Conservation (phyloP, 768 basidiomycete species). For the Sarcomyxa edulis region DNA sequence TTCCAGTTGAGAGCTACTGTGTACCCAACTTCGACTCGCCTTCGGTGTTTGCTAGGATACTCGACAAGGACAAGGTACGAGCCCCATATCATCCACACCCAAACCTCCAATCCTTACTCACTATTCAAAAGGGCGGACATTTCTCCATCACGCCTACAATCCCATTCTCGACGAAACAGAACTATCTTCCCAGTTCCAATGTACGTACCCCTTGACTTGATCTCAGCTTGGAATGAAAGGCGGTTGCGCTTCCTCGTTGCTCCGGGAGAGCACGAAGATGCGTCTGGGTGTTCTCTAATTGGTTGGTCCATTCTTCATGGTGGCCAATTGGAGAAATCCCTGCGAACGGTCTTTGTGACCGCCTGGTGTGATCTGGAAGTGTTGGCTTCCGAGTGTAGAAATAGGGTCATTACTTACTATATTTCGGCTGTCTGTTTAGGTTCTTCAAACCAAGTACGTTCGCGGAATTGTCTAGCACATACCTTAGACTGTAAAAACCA, state of each 20-base stretch:
- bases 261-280: too few relatives aligned
- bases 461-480: background rate
- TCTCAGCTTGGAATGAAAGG: too few relatives aligned
- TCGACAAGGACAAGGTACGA: conserved; percentile 72
- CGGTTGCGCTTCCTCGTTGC: too few relatives aligned
- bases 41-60: conserved; percentile 83
- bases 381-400: too few relatives aligned
- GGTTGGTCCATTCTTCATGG: too few relatives aligned
- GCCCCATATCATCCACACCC: background rate
- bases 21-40: conserved; percentile 93
- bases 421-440: conserved; percentile 29
- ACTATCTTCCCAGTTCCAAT: conserved; percentile 79
- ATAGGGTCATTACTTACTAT: background rate
- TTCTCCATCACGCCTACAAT: conserved; percentile 80
- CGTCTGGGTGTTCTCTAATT: too few relatives aligned
- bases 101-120: background rate
- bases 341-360: too few relatives aligned
- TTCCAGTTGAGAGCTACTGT: conserved; percentile 84
- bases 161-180: conserved; percentile 72
- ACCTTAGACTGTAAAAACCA: background rate
- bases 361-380: too few relatives aligned
- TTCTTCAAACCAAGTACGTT: conserved; percentile 71
- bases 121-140: conserved; percentile 67
- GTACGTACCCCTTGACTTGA: conserved; percentile 39
- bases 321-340: too few relatives aligned